Evolutionary conservation across 768 basidiomycete species (phyloP), one percentile per base, ranked within the genome.

Genomic region (Xerocomellus amylosporus): DNA sequence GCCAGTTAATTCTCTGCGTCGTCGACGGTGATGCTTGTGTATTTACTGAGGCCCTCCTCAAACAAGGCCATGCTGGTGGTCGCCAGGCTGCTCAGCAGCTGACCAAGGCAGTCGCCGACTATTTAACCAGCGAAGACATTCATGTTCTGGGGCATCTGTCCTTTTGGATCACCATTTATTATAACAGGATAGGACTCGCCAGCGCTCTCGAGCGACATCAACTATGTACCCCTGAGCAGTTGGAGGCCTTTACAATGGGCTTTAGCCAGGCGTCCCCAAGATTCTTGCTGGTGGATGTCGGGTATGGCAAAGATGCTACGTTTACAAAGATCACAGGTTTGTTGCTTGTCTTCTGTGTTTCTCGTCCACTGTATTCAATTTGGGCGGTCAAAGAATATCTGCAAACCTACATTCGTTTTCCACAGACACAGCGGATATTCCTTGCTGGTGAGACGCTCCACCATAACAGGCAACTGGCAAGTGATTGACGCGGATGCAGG

Each of bases 221-320:
- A 48, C 68, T 85, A 49, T 89, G 87, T 64, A 79, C 79, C 43
- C 73, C 74, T 20, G 85, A 85, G 46, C 86, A 89, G 58, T 78
- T 88, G 58, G 82, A 87, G 46, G 78, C 76, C n/a, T 91, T 91
- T 70, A 71, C 83, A 53, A 71, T 78, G 61, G 86, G 89, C 39
- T 88, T 92, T 60, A 87, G 83, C 54, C 84, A 87, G 64, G 77
- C 86, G 8, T 88, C 86, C 24, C 84, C 87, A 14, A 79, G 87
- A 40, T 90, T 90, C 70, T 73, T 76, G 33, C 68, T 84, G 58
- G 79, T 88, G 49, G 90, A 91, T 66, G 84, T 85, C 43, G 87
- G 88, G 24, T 75, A 77, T 49, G 77, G 77, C 51, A 83, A 79
- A 57, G 86, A 88, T 42, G 77, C 78, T 28, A 74, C 79, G 6